phyloP scores from a whole-genome alignment of 768 basidiomycete genomes.

The Xanthoconium stramineum region DNA sequence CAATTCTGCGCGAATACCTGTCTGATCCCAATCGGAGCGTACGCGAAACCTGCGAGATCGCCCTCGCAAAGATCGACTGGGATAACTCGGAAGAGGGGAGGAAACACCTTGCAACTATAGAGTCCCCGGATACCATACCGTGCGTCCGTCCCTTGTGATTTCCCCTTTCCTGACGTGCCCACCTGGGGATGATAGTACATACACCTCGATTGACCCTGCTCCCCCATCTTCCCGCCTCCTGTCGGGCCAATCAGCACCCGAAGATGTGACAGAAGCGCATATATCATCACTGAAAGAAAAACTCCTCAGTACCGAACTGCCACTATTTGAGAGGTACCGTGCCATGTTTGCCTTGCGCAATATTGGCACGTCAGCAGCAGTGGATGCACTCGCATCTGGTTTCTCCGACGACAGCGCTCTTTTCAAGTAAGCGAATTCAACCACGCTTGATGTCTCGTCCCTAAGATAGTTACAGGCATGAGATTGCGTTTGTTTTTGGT shows the following conservation, averaged over 20 bases:
- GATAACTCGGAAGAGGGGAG: conserved; percentile 76
- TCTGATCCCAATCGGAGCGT: conserved; percentile 71
- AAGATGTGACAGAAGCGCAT: conserved; percentile 44
- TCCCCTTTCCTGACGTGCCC: neutral
- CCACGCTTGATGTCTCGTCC: neutral
- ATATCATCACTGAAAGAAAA: conserved; percentile 56
- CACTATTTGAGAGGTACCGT: conserved; percentile 91
- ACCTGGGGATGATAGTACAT: conserved; percentile 43
- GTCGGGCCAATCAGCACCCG: conserved; percentile 48
- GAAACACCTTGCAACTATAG: conserved; percentile 36
- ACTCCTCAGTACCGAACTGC: conserved; percentile 61
- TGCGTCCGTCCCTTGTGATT: conserved; percentile 18
- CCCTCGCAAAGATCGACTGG: conserved; percentile 92
- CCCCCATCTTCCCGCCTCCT: conserved; percentile 70
- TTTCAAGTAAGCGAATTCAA: conserved; percentile 69
- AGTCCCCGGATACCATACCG: conserved; percentile 36
- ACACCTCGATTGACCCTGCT: conserved; percentile 87
- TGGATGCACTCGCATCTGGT: conserved; percentile 87
- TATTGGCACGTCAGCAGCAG: conserved; percentile 79
- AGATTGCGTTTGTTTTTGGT: conserved; percentile 97
- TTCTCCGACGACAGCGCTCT: conserved; percentile 87
- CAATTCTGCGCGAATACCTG: conserved; percentile 68
- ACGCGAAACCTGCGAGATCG: conserved; percentile 96
- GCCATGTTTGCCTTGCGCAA: conserved; percentile 98
- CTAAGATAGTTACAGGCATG: conserved; percentile 60